Percentiles rank a stretch among this genome's conserved stretches.
Conservation (phyloP, 164 flowering plant species). For the Magnolia officinalis region DNA sequence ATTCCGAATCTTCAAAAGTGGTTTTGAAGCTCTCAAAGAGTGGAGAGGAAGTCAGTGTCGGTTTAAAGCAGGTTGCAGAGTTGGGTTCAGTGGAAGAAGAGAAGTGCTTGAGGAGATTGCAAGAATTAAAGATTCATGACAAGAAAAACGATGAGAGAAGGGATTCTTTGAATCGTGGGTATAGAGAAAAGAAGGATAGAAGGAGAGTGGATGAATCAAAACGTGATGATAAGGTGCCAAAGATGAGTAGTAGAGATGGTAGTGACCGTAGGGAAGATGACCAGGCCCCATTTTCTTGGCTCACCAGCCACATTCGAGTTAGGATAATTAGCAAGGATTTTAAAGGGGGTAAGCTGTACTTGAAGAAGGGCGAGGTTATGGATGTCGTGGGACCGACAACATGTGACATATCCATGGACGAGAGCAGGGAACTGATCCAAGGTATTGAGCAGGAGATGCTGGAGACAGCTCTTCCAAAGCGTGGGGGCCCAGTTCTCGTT, state of each 20-base stretch:
- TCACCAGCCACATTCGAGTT: constrained; percentile 69
- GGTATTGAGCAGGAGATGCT: constrained; percentile 65
- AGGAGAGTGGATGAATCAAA: constrained; percentile 8
- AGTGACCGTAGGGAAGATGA: constrained; percentile 7
- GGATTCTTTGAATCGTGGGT: neutral
- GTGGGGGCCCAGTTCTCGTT: constrained; percentile 69
- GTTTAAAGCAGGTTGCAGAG: constrained; percentile 41
- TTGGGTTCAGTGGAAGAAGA: constrained; percentile 67
- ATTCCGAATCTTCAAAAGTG: constrained; percentile 17
- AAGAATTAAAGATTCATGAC: constrained; percentile 26
- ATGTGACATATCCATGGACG: constrained; percentile 79
- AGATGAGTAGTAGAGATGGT: neutral
- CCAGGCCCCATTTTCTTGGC: constrained; percentile 42
- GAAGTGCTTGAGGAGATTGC: constrained; percentile 43
- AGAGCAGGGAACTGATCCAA: constrained; percentile 59
- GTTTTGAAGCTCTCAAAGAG: constrained; percentile 41
- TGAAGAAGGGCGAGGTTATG: constrained; percentile 73
- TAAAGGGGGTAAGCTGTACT: constrained; percentile 67
- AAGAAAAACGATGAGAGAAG: constrained; percentile 12
- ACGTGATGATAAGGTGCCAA: neutral
- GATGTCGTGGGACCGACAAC: constrained; percentile 70
- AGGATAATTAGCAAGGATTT: constrained; percentile 64
- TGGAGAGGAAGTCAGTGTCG: constrained; percentile 39
- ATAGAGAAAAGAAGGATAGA: constrained; percentile 13
- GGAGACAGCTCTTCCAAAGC: constrained; percentile 76